phyloP scores from a whole-genome alignment of 441 rosid genomes.

The Gossypium armourianum region DNA sequence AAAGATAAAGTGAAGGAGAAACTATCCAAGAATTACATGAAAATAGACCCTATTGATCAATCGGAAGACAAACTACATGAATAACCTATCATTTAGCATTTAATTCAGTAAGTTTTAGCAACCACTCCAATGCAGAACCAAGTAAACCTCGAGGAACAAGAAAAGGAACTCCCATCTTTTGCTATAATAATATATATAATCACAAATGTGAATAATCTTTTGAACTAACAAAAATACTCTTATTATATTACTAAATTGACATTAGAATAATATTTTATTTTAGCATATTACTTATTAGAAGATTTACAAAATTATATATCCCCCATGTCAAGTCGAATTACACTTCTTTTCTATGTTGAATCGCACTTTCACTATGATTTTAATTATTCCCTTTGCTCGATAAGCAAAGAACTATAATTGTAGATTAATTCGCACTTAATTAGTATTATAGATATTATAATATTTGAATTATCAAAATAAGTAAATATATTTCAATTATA shows the following conservation, averaged over 20 bases:
- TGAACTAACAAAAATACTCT: not conserved
- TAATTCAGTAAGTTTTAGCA: not conserved
- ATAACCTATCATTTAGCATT: not conserved
- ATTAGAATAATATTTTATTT: not conserved
- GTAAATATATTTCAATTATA: not conserved
- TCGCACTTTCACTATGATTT: not conserved
- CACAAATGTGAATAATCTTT: not conserved
- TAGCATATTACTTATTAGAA: not conserved
- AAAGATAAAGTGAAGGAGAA: not conserved
- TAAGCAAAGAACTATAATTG: not conserved
- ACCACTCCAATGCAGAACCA: conserved; percentile 1
- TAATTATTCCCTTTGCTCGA: not conserved
- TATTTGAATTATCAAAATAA: not conserved
- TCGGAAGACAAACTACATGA: not conserved
- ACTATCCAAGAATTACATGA: not conserved
- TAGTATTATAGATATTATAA: not conserved
- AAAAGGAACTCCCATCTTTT: not conserved
- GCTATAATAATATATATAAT: not conserved
- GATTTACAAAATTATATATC: not conserved
- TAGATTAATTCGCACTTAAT: not conserved
- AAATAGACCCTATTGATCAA: not conserved
- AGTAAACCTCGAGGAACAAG: not conserved
- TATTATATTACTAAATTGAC: not conserved
- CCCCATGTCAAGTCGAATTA: not conserved
- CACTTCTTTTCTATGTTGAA: not conserved